Conservation (phyloP, 768 basidiomycete species). For the Lactarius psammicola region DNA sequence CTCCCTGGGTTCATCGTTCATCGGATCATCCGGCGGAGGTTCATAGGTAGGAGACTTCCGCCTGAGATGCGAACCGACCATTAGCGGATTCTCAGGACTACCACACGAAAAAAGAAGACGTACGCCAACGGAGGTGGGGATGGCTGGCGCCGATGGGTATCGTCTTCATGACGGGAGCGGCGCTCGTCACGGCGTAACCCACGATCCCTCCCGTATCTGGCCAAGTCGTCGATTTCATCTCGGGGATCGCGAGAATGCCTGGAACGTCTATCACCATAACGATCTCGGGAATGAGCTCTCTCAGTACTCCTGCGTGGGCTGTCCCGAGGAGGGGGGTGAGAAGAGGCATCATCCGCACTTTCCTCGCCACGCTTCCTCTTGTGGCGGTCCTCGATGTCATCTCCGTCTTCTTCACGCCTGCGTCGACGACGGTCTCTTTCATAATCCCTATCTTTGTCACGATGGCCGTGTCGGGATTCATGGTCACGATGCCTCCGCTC, state of each 20-base stretch:
- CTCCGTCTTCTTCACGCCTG: conserved; percentile 63
- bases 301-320: conserved; percentile 50
- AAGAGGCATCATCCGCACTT: conserved; percentile 44
- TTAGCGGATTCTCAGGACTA: conserved; percentile 15
- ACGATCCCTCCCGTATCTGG: conserved; percentile 44
- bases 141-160: conserved; percentile 33
- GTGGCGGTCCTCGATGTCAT: conserved; percentile 54
- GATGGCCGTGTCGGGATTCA: conserved; percentile 55
- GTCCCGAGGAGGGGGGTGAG: conserved; percentile 50
- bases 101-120: conserved; percentile 28
- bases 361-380: conserved; percentile 68
- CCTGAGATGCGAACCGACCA: conserved; percentile 37
- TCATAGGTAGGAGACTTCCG: conserved; percentile 74
- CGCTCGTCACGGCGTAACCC: conserved; percentile 42
- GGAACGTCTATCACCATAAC: conserved; percentile 45
- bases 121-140: conserved; percentile 47
- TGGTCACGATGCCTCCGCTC: conserved; percentile 48
- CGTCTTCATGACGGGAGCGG: conserved; percentile 45
- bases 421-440: conserved; percentile 61
- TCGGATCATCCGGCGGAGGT: conserved; percentile 56
- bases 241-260: conserved; percentile 49
- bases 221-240: conserved; percentile 62
- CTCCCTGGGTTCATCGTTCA: conserved; percentile 89
- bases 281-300: conserved; percentile 52
- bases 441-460: conserved; percentile 48